Percentiles rank a stretch among this genome's conserved stretches.
These are phyloP conservation scores for Phytophthora crassamura DNA, from an alignment of 352 stramenopile genomes.

Conservation along the genomic window DNA sequence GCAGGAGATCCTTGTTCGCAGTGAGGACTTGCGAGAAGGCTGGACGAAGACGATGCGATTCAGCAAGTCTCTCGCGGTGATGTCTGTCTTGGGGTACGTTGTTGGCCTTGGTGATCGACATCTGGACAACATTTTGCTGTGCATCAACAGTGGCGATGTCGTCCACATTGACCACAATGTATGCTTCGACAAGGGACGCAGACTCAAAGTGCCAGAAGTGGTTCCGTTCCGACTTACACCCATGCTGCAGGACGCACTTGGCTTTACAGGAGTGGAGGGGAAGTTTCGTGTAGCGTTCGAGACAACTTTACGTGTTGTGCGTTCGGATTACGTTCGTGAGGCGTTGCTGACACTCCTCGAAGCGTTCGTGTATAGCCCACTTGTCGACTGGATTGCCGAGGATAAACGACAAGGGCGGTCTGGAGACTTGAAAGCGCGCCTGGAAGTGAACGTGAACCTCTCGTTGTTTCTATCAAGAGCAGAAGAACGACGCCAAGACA, in stretches of 20 bases:
- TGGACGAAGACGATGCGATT: conserved; percentile 68
- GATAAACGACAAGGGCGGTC: conserved; percentile 44
- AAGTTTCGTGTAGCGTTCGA: conserved; percentile 79
- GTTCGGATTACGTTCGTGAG: conserved; percentile 68
- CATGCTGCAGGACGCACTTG: conserved; percentile 80
- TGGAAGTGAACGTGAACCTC: conserved; percentile 87
- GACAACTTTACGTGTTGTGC: conserved; percentile 72
- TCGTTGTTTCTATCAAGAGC: conserved; percentile 86
- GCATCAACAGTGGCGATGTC: conserved; percentile 76
- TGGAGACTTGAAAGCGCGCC: conserved; percentile 65
- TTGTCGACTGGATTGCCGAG: conserved; percentile 76
- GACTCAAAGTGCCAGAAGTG: conserved; percentile 89
- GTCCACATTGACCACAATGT: conserved; percentile 95
- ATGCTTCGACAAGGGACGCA: conserved; percentile 90
- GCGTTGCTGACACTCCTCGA: conserved; percentile 79
- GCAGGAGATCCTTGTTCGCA: conserved; percentile 65
- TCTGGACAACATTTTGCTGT: conserved; percentile 92
- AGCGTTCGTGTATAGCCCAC: conserved; percentile 88
- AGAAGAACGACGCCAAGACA: conserved; percentile 77
- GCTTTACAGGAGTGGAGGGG: conserved; percentile 77
- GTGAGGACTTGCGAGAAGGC: conserved; percentile 64
- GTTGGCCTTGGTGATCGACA: conserved; percentile 92
- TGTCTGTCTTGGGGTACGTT: conserved; percentile 89
- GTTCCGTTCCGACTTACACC: conserved; percentile 92
- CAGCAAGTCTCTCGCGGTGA: conserved; percentile 82